Evolutionary conservation across 2,329 filamentous ascomycete genomes (phyloP).

Genomic region (Calonectria hongkongensis): DNA sequence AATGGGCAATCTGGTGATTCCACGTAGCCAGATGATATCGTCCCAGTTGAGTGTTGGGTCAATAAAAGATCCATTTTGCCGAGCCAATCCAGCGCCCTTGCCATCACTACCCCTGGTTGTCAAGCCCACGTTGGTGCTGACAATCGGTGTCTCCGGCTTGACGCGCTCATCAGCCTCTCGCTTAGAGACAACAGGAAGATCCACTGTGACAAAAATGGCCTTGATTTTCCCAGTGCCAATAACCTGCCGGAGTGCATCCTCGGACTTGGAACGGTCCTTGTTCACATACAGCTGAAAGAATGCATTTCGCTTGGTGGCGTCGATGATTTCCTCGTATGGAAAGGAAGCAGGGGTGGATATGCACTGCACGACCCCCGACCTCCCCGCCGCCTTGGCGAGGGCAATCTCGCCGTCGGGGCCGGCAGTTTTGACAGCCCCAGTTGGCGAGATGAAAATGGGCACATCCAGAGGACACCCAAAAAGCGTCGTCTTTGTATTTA

Average conservation of each 20-base stretch:
- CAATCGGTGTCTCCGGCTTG: slow-evolving; percentile 61
- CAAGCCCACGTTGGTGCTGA: slow-evolving; percentile 56
- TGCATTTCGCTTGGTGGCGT: slow-evolving; percentile 33
- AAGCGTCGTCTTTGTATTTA: slow-evolving; percentile 42
- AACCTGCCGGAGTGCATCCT: slow-evolving; percentile 68
- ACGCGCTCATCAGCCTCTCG: slow-evolving; percentile 69
- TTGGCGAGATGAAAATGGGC: slow-evolving; percentile 51
- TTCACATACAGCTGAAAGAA: slow-evolving; percentile 80
- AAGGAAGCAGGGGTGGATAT: slow-evolving; percentile 78
- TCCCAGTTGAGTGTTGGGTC: slow-evolving; percentile 77
- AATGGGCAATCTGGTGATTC: slow-evolving; percentile 69
- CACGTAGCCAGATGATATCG: slow-evolving; percentile 79
- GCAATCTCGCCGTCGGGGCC: slow-evolving; percentile 49
- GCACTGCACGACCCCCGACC: slow-evolving; percentile 73
- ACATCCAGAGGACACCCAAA: slow-evolving; percentile 49
- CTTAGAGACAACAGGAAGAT: slow-evolving; percentile 75
- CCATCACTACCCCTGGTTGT: slow-evolving; percentile 67
- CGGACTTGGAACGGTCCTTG: slow-evolving; percentile 71
- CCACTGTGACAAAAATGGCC: slow-evolving; percentile 75
- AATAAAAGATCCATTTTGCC: slow-evolving; percentile 72
- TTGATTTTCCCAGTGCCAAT: slow-evolving; percentile 62
- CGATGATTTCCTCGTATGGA: slow-evolving; percentile 71
- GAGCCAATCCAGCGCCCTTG: slow-evolving; percentile 73
- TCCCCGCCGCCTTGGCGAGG: slow-evolving; percentile 47
- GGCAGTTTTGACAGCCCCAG: slow-evolving; percentile 43